Percentiles rank a stretch among this genome's conserved stretches.
Evolutionary conservation across 768 basidiomycete genomes (phyloP).

Genomic region (Chalciporus pseudorubinellus): DNA sequence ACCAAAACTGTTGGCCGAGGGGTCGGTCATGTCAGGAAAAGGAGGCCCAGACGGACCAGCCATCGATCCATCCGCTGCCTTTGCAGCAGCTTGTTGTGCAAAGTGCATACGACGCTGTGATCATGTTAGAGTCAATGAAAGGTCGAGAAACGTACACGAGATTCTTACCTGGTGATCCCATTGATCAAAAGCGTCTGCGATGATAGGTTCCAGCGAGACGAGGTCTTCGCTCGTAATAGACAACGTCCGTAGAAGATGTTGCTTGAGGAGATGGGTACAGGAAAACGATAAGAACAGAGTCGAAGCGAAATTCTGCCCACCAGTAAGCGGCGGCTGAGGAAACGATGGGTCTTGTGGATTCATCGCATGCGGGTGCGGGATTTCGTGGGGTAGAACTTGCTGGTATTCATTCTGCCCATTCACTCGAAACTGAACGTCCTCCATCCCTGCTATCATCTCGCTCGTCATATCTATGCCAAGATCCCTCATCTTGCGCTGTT

Average conservation of each 20-base stretch:
- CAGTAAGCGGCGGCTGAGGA: slow-evolving; percentile 47
- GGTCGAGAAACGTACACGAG: background rate
- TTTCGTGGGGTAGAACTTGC: slow-evolving; percentile 35
- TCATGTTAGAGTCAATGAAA: background rate
- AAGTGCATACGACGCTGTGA: slow-evolving; percentile 48
- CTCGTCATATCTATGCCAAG: slow-evolving; percentile 81
- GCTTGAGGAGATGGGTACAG: slow-evolving; percentile 69
- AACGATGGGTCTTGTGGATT: slow-evolving; percentile 59
- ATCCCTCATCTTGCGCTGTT: slow-evolving; percentile 77
- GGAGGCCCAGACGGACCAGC: slow-evolving; percentile 27
- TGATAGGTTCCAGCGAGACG: slow-evolving; percentile 71
- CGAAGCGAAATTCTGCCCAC: slow-evolving; percentile 79
- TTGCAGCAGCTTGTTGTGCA: slow-evolving; percentile 36
- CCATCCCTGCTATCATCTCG: slow-evolving; percentile 62
- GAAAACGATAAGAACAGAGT: slow-evolving; percentile 75
- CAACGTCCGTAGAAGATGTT: slow-evolving; percentile 68
- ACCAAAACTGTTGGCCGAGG: slow-evolving; percentile 24
- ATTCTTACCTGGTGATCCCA: slow-evolving; percentile 75
- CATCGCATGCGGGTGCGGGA: slow-evolving; percentile 31
- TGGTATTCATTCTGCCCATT: slow-evolving; percentile 42
- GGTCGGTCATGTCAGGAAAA: slow-evolving; percentile 35
- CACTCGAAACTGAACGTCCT: slow-evolving; percentile 65
- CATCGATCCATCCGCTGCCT: slow-evolving; percentile 28
- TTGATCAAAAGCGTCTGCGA: slow-evolving; percentile 83
- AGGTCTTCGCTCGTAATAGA: slow-evolving; percentile 79